Conservation (phyloP, 2,329 filamentous ascomycete species). For the Hymenoscyphus infarciens region DNA sequence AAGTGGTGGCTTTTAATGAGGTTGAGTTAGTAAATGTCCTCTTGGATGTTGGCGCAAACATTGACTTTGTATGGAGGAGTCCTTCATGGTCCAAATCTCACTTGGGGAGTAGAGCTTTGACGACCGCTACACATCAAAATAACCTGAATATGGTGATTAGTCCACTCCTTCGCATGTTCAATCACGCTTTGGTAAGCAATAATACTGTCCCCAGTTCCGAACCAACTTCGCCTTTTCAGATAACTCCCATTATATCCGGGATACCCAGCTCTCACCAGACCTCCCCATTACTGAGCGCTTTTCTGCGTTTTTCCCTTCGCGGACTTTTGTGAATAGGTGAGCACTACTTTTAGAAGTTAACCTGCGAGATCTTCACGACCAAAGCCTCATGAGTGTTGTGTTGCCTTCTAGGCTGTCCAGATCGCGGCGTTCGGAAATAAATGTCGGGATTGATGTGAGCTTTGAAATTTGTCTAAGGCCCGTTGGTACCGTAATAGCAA, state of each 20-base stretch:
- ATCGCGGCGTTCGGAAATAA: too few relatives aligned
- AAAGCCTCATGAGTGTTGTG: too few relatives aligned
- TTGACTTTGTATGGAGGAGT: background rate
- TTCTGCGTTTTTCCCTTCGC: constrained; percentile 32
- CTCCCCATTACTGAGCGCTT: constrained; percentile 46
- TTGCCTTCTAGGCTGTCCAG: too few relatives aligned
- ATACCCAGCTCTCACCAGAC: constrained; percentile 37
- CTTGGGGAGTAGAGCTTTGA: background rate
- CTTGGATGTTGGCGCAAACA: background rate
- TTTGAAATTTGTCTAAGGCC: too few relatives aligned
- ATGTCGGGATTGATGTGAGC: too few relatives aligned
- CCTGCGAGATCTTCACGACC: too few relatives aligned
- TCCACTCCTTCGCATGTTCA: constrained; percentile 43
- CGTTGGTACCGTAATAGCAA: too few relatives aligned
- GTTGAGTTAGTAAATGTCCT: background rate
- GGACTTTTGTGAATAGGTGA: too few relatives aligned
- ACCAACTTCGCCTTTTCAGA: constrained; percentile 23
- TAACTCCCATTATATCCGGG: constrained; percentile 35
- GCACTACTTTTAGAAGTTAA: too few relatives aligned
- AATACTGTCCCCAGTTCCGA: constrained; percentile 37
- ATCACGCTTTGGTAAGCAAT: constrained; percentile 39
- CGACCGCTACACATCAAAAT: background rate
- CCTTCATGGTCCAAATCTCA: too few relatives aligned
- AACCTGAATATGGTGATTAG: background rate
- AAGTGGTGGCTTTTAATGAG: background rate